A percentile compares a stretch with the other conserved stretches of the same genome.
Evolutionary conservation across 2,329 filamentous ascomycete genomes (phyloP).

Genomic region (Tricladium varicosporioides): DNA sequence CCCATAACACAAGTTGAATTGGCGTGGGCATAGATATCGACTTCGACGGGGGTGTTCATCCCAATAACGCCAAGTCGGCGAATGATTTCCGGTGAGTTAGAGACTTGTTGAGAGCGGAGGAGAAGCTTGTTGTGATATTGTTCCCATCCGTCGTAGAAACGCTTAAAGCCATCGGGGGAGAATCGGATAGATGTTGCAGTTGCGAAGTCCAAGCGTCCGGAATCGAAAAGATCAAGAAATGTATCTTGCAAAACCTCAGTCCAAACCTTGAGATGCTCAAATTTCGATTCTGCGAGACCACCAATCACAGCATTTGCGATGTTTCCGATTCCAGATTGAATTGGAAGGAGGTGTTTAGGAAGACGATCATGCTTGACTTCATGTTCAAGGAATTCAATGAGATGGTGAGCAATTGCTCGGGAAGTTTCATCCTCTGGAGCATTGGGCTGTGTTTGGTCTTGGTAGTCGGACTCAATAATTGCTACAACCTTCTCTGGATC

Average conservation of each 20-base stretch:
- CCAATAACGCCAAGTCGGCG: conserved; percentile 82
- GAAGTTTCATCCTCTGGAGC: conserved; percentile 72
- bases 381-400: conserved; percentile 85
- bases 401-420: conserved; percentile 69
- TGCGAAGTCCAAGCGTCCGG: conserved; percentile 81
- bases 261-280: conserved; percentile 87
- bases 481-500: conserved; percentile 84
- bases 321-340: conserved; percentile 89
- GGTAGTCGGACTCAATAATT: conserved; percentile 81
- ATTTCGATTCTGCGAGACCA: conserved; percentile 76
- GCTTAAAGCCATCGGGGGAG: conserved; percentile 85
- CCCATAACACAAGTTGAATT: conserved; percentile 91
- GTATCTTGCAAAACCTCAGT: conserved; percentile 84
- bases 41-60: conserved; percentile 94
- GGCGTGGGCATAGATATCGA: conserved; percentile 92
- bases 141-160: conserved; percentile 87
- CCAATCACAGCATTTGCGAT: conserved; percentile 91
- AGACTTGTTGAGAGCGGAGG: conserved; percentile 82
- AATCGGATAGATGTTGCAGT: conserved; percentile 89
- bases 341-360: conserved; percentile 71
- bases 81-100: conserved; percentile 89
- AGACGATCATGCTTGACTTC: conserved; percentile 78
- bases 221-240: conserved; percentile 90
- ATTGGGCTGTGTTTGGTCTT: conserved; percentile 74
- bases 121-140: conserved; percentile 77